These are phyloP conservation scores for Pogostemon cablin DNA, from an alignment of 257 asterid species.

Conservation along the genomic window DNA sequence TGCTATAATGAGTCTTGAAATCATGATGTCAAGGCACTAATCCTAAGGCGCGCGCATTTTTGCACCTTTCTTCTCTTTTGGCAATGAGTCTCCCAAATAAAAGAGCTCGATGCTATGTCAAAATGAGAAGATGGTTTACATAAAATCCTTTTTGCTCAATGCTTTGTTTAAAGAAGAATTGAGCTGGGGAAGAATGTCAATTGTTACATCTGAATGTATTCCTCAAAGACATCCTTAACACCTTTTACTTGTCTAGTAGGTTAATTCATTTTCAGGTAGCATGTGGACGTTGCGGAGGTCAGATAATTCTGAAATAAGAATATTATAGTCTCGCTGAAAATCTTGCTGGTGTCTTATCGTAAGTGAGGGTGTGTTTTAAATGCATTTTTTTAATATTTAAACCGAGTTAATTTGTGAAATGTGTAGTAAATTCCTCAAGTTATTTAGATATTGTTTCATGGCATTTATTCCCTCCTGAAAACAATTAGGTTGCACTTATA, in stretches of 20 bases:
- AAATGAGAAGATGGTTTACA: not conserved
- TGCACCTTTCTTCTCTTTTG: no score
- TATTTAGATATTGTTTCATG: not conserved
- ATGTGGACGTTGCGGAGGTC: conserved; percentile 67
- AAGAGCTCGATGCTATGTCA: no score
- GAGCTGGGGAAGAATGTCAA: conserved; percentile 13
- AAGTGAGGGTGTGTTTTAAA: conserved; percentile 34
- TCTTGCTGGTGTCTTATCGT: conserved; percentile 97
- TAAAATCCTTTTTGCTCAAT: conserved; percentile 19
- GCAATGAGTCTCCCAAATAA: no score
- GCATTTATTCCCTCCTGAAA: not conserved
- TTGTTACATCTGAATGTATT: conserved; percentile 17
- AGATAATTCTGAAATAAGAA: conserved; percentile 82
- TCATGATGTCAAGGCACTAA: no score
- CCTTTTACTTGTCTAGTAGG: conserved; percentile 26
- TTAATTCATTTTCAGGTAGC: conserved; percentile 63
- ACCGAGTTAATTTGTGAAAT: not conserved
- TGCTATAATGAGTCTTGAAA: no score
- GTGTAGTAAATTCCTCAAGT: not conserved
- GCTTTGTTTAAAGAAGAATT: conserved; percentile 8
- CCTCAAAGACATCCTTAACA: conserved; percentile 9
- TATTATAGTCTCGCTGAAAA: conserved; percentile 94
- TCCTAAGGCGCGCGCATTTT: no score
- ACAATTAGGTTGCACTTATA: not conserved
- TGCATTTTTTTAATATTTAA: not conserved